Evolutionary conservation across 2,329 filamentous ascomycete species (phyloP), one percentile per base, ranked within the genome.

Genomic region (Apiospora marii): DNA sequence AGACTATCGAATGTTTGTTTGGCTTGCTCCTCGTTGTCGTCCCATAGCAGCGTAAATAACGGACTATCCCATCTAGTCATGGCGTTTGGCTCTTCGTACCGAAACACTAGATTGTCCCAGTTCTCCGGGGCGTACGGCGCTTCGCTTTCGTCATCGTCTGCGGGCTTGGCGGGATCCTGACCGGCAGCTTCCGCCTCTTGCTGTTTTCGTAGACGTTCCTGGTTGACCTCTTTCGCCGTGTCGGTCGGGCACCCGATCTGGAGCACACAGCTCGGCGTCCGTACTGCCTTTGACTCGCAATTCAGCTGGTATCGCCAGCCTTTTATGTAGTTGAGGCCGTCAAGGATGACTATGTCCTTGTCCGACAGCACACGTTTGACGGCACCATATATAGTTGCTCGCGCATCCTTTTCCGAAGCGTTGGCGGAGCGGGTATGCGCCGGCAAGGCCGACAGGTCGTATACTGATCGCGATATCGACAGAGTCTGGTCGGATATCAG

Each of bases 241-340:
- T 90, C 88, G 4, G 84, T 81, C 13, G 84, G 79, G 74, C 88
- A 90, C 0, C 90, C 90, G 64, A 92, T 85, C 81, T 92, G 90
- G 74, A 96, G 85, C 72, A 96, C 90, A 78, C 92, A 95, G 82
- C 89, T 93, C 3, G 92, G 90, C 4, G 94, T 96, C 74, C 91
- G 85, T 71, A 93, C 84, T 68, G 94, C 94, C 83, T 96, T 96
- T 49, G 94, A 91, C 83, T 96, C 94, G 84, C 94, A 96, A 81
- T 92, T 92, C 30, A 97, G 85, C 85, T 97, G 94, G 81, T 97
- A 97, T 68, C 94, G 88, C 89, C 93, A 96, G 49, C 94, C 94
- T 82, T 96, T 96, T 84, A 97, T 97, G 83, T 96, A 97, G 82
- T 96, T 96, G 73, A 94, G 84, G 1, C 92, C 91, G 80, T 97